A percentile compares a stretch with the other conserved stretches of the same genome.
Conservation (phyloP, 2,329 filamentous ascomycete species). For the Pseudogymnoascus verrucosus region DNA sequence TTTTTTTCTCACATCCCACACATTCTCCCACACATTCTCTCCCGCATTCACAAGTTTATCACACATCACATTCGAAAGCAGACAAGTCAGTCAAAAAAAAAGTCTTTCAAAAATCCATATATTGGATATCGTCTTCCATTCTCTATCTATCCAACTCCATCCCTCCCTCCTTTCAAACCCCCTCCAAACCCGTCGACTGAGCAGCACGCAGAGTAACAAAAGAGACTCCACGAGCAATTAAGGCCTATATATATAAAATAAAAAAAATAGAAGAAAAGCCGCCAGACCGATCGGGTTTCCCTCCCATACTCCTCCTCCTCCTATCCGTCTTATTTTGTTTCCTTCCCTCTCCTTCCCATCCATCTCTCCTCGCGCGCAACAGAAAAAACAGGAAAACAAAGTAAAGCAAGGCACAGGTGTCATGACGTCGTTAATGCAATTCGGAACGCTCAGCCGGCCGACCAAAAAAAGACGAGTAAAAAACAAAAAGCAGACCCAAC, state of each 20-base stretch:
- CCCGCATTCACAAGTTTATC: not conserved
- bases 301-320: too few species aligned
- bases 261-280: not conserved
- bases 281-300: not conserved
- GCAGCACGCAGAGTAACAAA: not conserved
- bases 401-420: not conserved
- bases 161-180: not conserved
- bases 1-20: too few species aligned
- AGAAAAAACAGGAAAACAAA: not conserved
- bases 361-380: not conserved
- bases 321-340: not conserved
- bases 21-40: too few species aligned
- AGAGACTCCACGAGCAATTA: not conserved
- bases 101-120: not conserved
- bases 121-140: not conserved
- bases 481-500: not conserved
- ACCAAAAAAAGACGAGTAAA: not conserved
- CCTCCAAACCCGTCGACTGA: not conserved
- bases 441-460: not conserved
- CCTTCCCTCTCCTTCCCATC: not conserved
- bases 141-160: not conserved
- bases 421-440: not conserved
- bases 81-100: not conserved
- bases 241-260: not conserved
- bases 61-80: not conserved